phyloP scores from a whole-genome alignment of 1,284 basidiomycete species.

The Marasmius oreades region DNA sequence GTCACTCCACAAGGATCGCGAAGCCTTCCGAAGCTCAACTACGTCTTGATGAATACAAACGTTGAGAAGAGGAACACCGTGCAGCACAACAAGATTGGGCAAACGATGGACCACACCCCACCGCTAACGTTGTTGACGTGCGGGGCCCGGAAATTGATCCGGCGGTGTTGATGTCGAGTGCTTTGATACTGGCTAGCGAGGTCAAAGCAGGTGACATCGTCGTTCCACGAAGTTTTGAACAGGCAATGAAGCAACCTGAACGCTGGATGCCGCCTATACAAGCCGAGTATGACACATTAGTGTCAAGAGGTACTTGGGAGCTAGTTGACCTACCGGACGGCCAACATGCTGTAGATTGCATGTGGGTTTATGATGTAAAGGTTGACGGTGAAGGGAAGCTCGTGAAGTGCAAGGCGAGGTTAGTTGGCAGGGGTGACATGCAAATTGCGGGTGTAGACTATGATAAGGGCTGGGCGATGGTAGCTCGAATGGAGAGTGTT shows the following conservation, averaged over 20 bases:
- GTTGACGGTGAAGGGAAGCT: not conserved
- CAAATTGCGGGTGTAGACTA: not conserved
- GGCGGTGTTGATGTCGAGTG: not conserved
- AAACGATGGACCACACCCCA: not conserved
- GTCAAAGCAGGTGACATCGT: not conserved
- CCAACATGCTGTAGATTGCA: not conserved
- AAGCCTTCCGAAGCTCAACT: not conserved
- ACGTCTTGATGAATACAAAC: not conserved
- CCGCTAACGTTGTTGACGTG: constrained; percentile 1
- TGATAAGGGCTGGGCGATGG: constrained; percentile 7
- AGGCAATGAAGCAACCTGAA: constrained; percentile 1
- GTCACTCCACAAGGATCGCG: not conserved
- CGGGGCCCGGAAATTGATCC: not conserved
- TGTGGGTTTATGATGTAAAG: not conserved
- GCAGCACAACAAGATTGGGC: constrained; percentile 5
- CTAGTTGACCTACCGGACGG: constrained; percentile 13
- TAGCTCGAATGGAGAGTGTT: constrained; percentile 9
- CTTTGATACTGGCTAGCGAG: constrained; percentile 6
- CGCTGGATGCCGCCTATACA: constrained; percentile 11
- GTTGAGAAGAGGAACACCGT: not conserved
- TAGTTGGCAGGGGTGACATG: not conserved
- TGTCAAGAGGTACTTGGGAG: not conserved
- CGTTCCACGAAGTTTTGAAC: constrained; percentile 2
- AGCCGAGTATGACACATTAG: constrained; percentile 3
- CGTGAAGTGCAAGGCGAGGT: not conserved